Conservation (phyloP, 306 rosid genomes). For the Corylus americana region DNA sequence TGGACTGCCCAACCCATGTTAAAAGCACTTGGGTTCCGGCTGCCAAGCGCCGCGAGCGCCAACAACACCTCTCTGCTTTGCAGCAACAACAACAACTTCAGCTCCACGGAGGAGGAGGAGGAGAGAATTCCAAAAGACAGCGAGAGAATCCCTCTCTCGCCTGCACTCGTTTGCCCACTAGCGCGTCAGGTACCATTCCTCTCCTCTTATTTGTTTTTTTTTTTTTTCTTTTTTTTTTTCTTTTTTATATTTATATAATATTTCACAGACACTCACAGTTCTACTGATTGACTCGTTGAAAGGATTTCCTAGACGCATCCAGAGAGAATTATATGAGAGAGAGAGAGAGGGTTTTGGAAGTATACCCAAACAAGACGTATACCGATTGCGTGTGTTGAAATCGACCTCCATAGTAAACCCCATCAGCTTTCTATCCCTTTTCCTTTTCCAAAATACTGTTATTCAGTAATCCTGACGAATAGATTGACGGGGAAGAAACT, state of each 20-base stretch:
- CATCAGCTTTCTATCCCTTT: slow-evolving; percentile 24
- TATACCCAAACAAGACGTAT: slow-evolving; percentile 26
- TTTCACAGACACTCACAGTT: slow-evolving; percentile 27
- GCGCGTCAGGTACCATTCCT: slow-evolving; percentile 45
- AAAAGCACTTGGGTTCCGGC: slow-evolving; percentile 98
- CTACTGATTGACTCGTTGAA: slow-evolving; percentile 31
- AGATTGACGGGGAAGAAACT: slow-evolving; percentile 45
- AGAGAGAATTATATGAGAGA: slow-evolving; percentile 25
- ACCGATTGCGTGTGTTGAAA: slow-evolving; percentile 63
- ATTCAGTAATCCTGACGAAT: slow-evolving; percentile 50
- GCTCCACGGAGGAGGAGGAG: slow-evolving; percentile 5
- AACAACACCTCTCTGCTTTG: slow-evolving; percentile 36
- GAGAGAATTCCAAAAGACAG: slow-evolving; percentile 47
- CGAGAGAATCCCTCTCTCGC: slow-evolving; percentile 62
- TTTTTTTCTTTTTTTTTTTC: not conserved
- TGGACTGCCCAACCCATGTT: slow-evolving; percentile 78
- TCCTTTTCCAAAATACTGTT: slow-evolving; percentile 50
- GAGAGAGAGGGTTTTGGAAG: slow-evolving; percentile 39
- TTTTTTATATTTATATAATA: not conserved
- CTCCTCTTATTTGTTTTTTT: not conserved
- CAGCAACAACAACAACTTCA: slow-evolving; percentile 35
- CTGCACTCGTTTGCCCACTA: slow-evolving; percentile 58
- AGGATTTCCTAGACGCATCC: slow-evolving; percentile 27
- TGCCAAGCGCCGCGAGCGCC: slow-evolving; percentile 74
- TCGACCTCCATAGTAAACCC: slow-evolving; percentile 24